These are phyloP conservation scores for Colletotrichum incanum DNA, from an alignment of 2,329 filamentous ascomycete genomes.

Conservation along the genomic window DNA sequence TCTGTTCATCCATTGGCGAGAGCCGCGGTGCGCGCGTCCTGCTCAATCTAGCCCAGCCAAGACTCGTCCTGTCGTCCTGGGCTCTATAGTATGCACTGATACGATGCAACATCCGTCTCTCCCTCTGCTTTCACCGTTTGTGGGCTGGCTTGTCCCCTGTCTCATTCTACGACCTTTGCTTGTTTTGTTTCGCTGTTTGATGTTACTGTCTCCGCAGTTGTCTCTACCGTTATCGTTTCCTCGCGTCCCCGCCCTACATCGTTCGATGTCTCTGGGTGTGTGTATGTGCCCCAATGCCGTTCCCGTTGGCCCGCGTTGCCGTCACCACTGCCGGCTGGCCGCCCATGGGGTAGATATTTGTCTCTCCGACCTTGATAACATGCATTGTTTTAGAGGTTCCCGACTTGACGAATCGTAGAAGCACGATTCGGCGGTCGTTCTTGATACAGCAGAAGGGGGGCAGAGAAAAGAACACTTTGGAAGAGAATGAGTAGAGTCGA, in stretches of 20 bases:
- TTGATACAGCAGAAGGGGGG: not conserved
- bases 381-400: not conserved
- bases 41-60: not conserved
- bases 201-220: not conserved
- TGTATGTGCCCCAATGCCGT: not conserved
- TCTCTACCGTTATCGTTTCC: not conserved
- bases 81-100: not conserved
- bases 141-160: not conserved
- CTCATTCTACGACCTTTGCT: not conserved
- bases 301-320: constrained; percentile 19
- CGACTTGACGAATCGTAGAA: not conserved
- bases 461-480: not conserved
- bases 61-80: not conserved
- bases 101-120: not conserved
- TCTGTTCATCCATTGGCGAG: not conserved
- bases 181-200: not conserved
- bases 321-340: not conserved
- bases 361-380: not conserved
- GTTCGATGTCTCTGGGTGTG: constrained; percentile 2
- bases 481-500: not conserved
- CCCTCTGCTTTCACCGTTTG: not conserved
- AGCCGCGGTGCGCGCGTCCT: not conserved
- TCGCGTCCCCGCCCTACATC: constrained; percentile 7
- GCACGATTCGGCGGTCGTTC: not conserved
- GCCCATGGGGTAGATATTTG: not conserved